These are phyloP conservation scores for Pseudogymnoascus sp. DNA, from an alignment of 2,329 filamentous ascomycete genomes.

Conservation along the genomic window DNA sequence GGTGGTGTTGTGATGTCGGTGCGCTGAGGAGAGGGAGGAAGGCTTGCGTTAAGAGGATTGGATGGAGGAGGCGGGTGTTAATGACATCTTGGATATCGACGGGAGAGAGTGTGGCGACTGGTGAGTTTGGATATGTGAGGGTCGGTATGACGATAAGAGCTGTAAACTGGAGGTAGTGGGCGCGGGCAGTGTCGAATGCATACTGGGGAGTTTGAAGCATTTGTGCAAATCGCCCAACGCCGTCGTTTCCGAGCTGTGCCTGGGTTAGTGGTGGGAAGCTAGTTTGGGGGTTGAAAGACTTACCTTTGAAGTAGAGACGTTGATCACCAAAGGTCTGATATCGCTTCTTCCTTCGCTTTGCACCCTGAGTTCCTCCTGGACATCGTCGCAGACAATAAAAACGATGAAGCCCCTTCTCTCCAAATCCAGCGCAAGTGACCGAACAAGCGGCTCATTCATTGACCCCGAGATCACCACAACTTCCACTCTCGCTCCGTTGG, in stretches of 20 bases:
- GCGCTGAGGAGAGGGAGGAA: slow-evolving; percentile 74
- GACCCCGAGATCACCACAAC: slow-evolving; percentile 86
- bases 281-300: slow-evolving; percentile 17
- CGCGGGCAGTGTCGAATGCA: slow-evolving; percentile 66
- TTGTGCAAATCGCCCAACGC: slow-evolving; percentile 62
- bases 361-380: slow-evolving; percentile 76
- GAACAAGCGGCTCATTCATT: slow-evolving; percentile 73
- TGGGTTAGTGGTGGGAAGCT: slow-evolving; percentile 28
- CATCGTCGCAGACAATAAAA: slow-evolving; percentile 78
- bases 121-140: slow-evolving; percentile 70
- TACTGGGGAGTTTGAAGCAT: slow-evolving; percentile 68
- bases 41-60: slow-evolving; percentile 79
- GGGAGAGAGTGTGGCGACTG: slow-evolving; percentile 76
- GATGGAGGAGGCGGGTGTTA: slow-evolving; percentile 84
- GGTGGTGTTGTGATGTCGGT: slow-evolving; percentile 35
- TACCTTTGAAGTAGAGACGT: slow-evolving; percentile 63
- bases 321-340: slow-evolving; percentile 72
- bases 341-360: slow-evolving; percentile 70
- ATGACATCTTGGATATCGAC: slow-evolving; percentile 82
- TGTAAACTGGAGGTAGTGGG: slow-evolving; percentile 68
- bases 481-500: slow-evolving; percentile 78
- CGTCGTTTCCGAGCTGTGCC: slow-evolving; percentile 60
- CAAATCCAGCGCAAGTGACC: slow-evolving; percentile 74
- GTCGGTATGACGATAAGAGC: slow-evolving; percentile 80
- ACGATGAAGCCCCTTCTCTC: slow-evolving; percentile 90